Base-by-base conservation (phyloP, 129 eudicot species). In the Pseudognaphalium luteoalbum region DNA sequence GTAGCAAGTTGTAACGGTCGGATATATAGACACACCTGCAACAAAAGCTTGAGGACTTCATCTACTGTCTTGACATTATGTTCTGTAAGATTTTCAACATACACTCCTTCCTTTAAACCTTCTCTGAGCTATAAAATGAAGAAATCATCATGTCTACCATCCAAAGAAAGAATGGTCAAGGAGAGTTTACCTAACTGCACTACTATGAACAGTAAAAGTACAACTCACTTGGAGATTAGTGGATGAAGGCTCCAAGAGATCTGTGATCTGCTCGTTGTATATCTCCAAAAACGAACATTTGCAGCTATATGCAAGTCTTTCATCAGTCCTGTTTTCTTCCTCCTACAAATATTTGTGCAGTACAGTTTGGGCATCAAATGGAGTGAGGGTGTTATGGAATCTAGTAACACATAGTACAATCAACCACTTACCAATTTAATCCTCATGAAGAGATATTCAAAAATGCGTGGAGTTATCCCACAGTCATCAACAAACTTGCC, bases 201-300 rank as follows among this genome's bases (percentile, higher is more conserved):
- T 21, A 34, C 39, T 57, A 73, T 66, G 71, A 79, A 34, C 20
- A 21, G 19, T n/a, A 64, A 62, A 61, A 77, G 73, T 67, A 75
- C 29, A 6, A 73, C 72, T 70, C 83, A 92, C 97, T 74, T 87
- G 97, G 68, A 92, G 87, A 81, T 92, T 92, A 35, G 81, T 87
- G 35, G 93, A 87, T 47, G 96, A 89, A 78, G 96, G 96, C 72
- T 92, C 97, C 19, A 92, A 84, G 65, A 92, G 97, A 72, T 92
- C 97, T 3, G 93, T 87, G 75, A 92, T 92, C 72, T 92, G 97
- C 82, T 92, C 97, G 68, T 92, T 92, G 79, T 92, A 92, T 85
- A 92, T 89, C 91, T 92, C 97, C 50, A 92, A 80, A 82, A 92
- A 92, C 70, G 97, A 92, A 77, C 97, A 92, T 79, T 89, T 92